Base-by-base conservation (phyloP, 192 early-diverging fungal species). In the Mortierella alpina region DNA sequence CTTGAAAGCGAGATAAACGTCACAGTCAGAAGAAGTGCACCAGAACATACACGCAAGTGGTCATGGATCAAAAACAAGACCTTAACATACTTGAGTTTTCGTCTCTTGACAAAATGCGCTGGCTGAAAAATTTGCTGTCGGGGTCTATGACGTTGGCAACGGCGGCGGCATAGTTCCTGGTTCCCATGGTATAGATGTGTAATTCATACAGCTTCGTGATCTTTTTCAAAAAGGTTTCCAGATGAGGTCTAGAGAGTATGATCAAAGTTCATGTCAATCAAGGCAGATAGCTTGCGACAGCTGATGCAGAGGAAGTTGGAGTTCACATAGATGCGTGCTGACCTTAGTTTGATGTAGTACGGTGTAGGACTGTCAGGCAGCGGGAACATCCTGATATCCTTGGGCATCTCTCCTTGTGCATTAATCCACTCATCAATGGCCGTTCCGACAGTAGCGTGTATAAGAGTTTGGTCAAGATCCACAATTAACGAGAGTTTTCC, bases 141-240 rank as follows among this genome's bases (percentile, higher is more conserved):
- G 96, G 96, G 71, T 99, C 98, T 53, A 99, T 91, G 3, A 92
- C 87, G 31, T 89, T 86, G 0, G 95, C 95, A 3, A 99, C 94
- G 1, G 92, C 91, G 42, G 93, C 87, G 41, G 98, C 98, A 82
- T 99, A 99, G 18, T 90, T 87, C 12, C 96, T 88, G 2, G 96
- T 95, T 41, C 98, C 98, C 97, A 98, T 97, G 2, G 98, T 99
- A 82, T 99, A 99, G 61, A 99, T 96, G 80, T 99, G 98, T 76
- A 99, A 84, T 83, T 99, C 98, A 73, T 94, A 99, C 8, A 92
- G 41, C 62, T 89, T 61, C 2, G 87, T 81, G 8, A 96, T 74
- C 54, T 86, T 75, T 56, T 87, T 80, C 39, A 99, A 79, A 74
- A 99, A 98, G 41, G 91, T 88, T 31, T 83, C 86, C 14, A 97